A percentile compares a stretch with the other conserved stretches of the same genome.
phyloP scores from a whole-genome alignment of 176 grass and related monocot genomes.

The Alloteropsis semialata region DNA sequence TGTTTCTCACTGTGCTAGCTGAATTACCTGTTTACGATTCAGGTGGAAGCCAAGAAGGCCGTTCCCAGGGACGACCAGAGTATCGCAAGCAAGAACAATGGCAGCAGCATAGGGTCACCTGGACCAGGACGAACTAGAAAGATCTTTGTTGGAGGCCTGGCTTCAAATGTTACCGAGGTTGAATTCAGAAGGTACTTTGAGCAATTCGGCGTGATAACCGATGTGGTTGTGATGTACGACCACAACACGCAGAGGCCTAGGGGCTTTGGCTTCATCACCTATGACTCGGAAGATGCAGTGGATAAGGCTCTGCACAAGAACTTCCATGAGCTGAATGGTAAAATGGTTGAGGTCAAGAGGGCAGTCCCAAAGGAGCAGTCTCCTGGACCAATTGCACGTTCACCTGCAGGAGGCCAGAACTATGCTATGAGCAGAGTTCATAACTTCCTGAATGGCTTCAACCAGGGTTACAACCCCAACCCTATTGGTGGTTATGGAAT shows the following conservation, averaged over 20 bases:
- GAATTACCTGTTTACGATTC: constrained; percentile 22
- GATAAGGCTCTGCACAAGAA: constrained; percentile 76
- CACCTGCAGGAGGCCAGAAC: constrained; percentile 58
- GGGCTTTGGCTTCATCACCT: constrained; percentile 98
- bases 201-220: constrained; percentile 82
- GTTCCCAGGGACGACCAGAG: constrained; percentile 87
- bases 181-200: constrained; percentile 95
- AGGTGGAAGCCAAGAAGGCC: constrained; percentile 97
- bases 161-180: constrained; percentile 76
- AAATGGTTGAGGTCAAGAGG: constrained; percentile 96
- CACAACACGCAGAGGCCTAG: constrained; percentile 91
- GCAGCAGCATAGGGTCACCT: constrained; percentile 59
- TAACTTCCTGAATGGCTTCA: constrained; percentile 74
- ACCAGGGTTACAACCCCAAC: constrained; percentile 60
- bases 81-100: constrained; percentile 65
- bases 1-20: background rate
- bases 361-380: constrained; percentile 95
- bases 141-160: constrained; percentile 92
- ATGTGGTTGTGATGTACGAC: constrained; percentile 98
- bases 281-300: constrained; percentile 86
- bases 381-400: constrained; percentile 69
- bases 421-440: constrained; percentile 62
- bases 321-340: constrained; percentile 93
- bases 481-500: constrained; percentile 75
- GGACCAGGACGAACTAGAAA: constrained; percentile 77